A percentile compares a stretch with the other conserved stretches of the same genome.
These are phyloP conservation scores for Conoideocrella luteorostrata DNA, from an alignment of 2,329 filamentous ascomycete species.

Conservation along the genomic window DNA sequence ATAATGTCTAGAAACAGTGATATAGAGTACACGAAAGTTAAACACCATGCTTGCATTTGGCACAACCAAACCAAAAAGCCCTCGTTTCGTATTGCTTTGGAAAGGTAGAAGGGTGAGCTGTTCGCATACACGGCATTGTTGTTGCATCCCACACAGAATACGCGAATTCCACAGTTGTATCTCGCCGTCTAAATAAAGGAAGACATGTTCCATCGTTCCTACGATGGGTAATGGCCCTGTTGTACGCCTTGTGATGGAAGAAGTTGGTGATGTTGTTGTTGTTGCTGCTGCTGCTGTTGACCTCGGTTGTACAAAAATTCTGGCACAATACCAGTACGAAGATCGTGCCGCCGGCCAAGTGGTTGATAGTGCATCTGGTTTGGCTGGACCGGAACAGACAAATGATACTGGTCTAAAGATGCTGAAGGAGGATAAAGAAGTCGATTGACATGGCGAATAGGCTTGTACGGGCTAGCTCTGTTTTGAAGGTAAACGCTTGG, in stretches of 20 bases:
- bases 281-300: constrained; percentile 20
- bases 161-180: no score
- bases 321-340: constrained; percentile 65
- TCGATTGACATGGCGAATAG: constrained; percentile 81
- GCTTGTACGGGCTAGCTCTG: constrained; percentile 85
- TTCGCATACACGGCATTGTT: no score
- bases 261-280: no score
- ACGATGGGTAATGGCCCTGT: constrained; percentile 30
- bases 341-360: constrained; percentile 60
- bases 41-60: not conserved
- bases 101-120: no score
- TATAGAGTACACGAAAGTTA: constrained; percentile 9
- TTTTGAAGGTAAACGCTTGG: constrained; percentile 84
- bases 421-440: constrained; percentile 81
- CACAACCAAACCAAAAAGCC: no score
- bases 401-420: constrained; percentile 68
- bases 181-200: not conserved
- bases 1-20: constrained; percentile 14
- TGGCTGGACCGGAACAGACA: constrained; percentile 50
- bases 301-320: constrained; percentile 42
- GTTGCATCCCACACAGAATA: no score
- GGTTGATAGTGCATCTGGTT: constrained; percentile 80
- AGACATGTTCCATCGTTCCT: constrained; percentile 21
- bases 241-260: constrained; percentile 18
- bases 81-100: no score